Conservation (phyloP, 1,284 basidiomycete genomes). For the Ceratorhiza oryzae-sativae region DNA sequence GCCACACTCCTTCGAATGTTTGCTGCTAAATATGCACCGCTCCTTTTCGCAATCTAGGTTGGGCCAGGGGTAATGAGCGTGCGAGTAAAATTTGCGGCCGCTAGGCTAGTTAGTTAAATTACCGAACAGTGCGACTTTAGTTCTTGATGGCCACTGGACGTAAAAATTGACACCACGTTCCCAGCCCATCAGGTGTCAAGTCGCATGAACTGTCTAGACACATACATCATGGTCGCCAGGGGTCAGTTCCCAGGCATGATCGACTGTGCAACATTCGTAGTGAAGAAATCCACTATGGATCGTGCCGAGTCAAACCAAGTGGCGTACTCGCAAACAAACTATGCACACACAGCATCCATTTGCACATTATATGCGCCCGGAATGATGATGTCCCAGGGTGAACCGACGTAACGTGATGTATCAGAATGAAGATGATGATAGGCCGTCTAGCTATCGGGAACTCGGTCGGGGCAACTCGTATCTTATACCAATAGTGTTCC, state of each 20-base stretch:
- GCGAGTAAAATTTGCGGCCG: neutral
- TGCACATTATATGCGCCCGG: conserved; percentile 6
- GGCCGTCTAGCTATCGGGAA: neutral
- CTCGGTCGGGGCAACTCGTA: neutral
- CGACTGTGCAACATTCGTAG: neutral
- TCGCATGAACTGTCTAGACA: neutral
- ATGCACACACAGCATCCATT: neutral
- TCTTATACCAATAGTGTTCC: neutral
- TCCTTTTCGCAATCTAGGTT: neutral
- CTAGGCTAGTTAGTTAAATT: neutral
- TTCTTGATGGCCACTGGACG: neutral
- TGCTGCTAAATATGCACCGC: neutral
- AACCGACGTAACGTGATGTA: neutral
- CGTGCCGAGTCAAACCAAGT: neutral
- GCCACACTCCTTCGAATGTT: neutral
- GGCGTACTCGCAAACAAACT: too few species aligned
- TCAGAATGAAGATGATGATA: neutral
- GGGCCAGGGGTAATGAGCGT: neutral
- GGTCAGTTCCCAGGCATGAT: neutral
- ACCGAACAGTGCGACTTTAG: neutral
- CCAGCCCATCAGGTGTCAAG: neutral
- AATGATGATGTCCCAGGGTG: neutral
- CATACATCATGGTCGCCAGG: neutral
- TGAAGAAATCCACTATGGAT: neutral
- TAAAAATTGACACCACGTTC: neutral